Percentiles rank a stretch among this genome's conserved stretches.
These are phyloP conservation scores for Penicillium cinerascens DNA, from an alignment of 495 filamentous ascomycete species.

Conservation along the genomic window DNA sequence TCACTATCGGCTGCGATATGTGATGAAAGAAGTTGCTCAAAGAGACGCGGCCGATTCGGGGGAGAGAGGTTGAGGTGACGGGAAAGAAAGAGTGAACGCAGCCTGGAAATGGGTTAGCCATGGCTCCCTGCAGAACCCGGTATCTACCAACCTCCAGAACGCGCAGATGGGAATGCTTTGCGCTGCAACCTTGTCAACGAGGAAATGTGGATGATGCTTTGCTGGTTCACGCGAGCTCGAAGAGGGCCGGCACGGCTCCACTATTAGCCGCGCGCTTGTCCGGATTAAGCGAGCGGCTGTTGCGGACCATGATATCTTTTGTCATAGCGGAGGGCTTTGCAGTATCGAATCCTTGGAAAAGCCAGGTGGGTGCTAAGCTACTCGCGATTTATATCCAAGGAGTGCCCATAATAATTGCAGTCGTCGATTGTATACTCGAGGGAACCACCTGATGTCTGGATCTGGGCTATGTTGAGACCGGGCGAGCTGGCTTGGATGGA, in stretches of 20 bases:
- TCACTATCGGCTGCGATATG: background rate
- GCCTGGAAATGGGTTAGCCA: background rate
- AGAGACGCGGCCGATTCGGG: background rate
- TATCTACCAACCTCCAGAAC: background rate
- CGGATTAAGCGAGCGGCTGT: background rate
- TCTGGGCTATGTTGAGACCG: too few species aligned
- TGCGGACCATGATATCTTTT: background rate
- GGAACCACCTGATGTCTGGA: too few species aligned
- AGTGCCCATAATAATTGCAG: too few species aligned
- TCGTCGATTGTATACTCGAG: too few species aligned
- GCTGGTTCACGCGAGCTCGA: constrained; percentile 13
- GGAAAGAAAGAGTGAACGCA: background rate
- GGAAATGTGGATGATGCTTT: constrained; percentile 4
- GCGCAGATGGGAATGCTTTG: background rate
- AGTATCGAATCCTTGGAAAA: too few species aligned
- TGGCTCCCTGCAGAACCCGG: background rate
- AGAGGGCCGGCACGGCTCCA: constrained; percentile 8
- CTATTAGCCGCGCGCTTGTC: constrained; percentile 9
- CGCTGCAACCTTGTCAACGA: background rate
- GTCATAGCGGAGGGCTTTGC: background rate
- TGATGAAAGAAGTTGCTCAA: background rate
- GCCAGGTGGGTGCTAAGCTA: too few species aligned
- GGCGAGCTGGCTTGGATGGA: too few species aligned
- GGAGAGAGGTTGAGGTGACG: background rate
- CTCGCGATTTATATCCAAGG: too few species aligned